A percentile compares a stretch with the other conserved stretches of the same genome.
Evolutionary conservation across 2,329 filamentous ascomycete genomes (phyloP).

Genomic region (Diaporthe ilicicola): DNA sequence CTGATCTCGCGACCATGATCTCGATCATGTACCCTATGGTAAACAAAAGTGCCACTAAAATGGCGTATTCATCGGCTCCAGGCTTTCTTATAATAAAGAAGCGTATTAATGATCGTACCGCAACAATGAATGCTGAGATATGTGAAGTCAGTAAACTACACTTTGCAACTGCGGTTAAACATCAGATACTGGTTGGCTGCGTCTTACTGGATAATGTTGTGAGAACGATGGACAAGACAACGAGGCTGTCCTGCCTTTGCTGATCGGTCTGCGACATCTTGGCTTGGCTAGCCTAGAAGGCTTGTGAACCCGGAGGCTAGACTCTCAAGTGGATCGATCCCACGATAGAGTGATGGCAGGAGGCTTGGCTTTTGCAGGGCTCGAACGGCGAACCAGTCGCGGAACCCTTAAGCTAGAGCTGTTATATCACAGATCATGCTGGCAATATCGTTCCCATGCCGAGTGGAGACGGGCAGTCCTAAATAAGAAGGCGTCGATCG

Average conservation of each 20-base stretch:
- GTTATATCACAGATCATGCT: neutral
- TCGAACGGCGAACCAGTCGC: conserved; percentile 1
- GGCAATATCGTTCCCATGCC: neutral
- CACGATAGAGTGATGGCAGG: neutral
- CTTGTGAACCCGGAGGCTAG: neutral
- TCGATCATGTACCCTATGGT: conserved; percentile 37
- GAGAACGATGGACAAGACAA: conserved; percentile 4
- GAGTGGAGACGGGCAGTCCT: neutral
- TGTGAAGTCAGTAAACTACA: neutral
- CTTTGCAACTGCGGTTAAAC: conserved; percentile 25
- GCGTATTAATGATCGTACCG: conserved; percentile 35
- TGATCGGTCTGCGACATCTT: conserved; percentile 19
- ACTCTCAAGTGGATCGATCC: neutral
- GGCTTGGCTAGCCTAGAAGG: neutral
- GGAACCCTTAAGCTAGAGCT: neutral
- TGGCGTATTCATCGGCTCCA: conserved; percentile 37
- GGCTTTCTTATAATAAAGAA: conserved; percentile 37
- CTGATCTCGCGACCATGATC: conserved; percentile 31
- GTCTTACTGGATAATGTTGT: conserved; percentile 22
- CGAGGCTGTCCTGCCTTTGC: conserved; percentile 24
- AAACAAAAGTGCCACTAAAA: conserved; percentile 34
- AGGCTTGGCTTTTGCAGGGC: conserved; percentile 10
- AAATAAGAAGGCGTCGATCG: neutral
- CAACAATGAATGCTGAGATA: conserved; percentile 34
- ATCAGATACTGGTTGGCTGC: conserved; percentile 20